Base-by-base conservation (phyloP, 306 rosid genomes). In the Cicer pinnatifidum region DNA sequence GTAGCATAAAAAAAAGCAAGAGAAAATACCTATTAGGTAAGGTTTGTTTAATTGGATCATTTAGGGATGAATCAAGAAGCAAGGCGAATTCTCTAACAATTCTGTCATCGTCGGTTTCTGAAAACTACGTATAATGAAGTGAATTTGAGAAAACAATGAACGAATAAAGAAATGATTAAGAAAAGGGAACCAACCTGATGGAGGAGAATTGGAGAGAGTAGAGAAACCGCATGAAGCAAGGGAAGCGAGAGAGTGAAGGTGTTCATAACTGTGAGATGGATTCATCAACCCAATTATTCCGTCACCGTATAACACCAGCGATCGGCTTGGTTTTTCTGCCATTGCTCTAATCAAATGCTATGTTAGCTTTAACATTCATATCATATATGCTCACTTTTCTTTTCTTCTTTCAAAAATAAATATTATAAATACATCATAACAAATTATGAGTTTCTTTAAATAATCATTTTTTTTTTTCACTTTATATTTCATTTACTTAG, bases 241-340 rank as follows among this genome's bases (percentile, higher is more conserved):
- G 65, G 89, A 87, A 0, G 89, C 86, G 69, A 95, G 91, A 70
- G 92, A 70, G 72, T 91, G 93, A 72, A 95, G 85, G 70, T 50
- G 9, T 0, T 28, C 33, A 28, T 88, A 84, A 52, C 77, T 37
- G 45, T 88, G 88, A 33, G 91, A 83, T 61, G 86, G 84, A 47
- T 81, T 75, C 61, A 87, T 33, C 60, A 76, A 88, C 54, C 85
- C 89, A 50, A 88, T 85, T 79, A 87, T 81, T 54, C 96, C 97
- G 65, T 95, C 92, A 15, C 90, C 97, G 76, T 83, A 84, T 65
- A 95, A 6, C 4, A 91, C 80, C 81, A 95, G 61, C 41, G 97
- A 88, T 80, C 97, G 88, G 86, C 97, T 88, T 59, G 97, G 89
- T 56, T 88, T 91, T 75, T 90, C 97, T 58, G 97, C 97, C 97